Evolutionary conservation across 306 rosid species (phyloP).

Genomic region (Acacia confusa): DNA sequence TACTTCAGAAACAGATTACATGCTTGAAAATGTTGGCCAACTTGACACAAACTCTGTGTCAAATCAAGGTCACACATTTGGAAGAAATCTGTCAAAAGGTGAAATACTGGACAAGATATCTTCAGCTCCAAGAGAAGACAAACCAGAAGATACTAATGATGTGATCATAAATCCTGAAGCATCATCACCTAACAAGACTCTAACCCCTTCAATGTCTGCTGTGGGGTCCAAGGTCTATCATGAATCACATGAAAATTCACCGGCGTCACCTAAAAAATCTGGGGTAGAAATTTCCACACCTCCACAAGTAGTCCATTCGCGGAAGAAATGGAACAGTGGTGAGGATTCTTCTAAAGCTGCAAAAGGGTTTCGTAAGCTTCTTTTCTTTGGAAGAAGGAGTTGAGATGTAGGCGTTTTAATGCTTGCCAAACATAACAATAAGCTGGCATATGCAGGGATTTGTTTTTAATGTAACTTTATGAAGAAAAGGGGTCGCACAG

Average conservation of each 20-base stretch:
- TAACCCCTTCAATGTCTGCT: constrained; percentile 28
- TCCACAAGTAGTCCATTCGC: constrained; percentile 59
- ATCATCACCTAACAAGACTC: constrained; percentile 45
- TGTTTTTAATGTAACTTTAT: constrained; percentile 37
- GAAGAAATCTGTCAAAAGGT: constrained; percentile 28
- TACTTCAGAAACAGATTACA: constrained; percentile 27
- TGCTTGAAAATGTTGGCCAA: constrained; percentile 33
- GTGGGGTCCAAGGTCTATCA: constrained; percentile 41
- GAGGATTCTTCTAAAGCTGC: constrained; percentile 73
- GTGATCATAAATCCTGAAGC: constrained; percentile 35
- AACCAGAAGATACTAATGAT: constrained; percentile 41
- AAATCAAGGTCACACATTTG: constrained; percentile 29
- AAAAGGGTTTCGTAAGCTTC: constrained; percentile 89
- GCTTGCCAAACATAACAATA: constrained; percentile 31
- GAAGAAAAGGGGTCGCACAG: constrained; percentile 30
- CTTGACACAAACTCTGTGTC: constrained; percentile 28
- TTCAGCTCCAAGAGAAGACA: constrained; percentile 47
- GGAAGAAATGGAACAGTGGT: constrained; percentile 94
- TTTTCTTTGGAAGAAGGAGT: constrained; percentile 78
- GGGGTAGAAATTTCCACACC: constrained; percentile 66
- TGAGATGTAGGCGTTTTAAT: constrained; percentile 44
- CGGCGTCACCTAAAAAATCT: constrained; percentile 41
- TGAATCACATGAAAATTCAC: constrained; percentile 36
- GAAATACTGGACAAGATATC: constrained; percentile 42
- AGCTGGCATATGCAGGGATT: constrained; percentile 37